These are phyloP conservation scores for Cicer pinnatifidum DNA, from an alignment of 306 rosid species.

Conservation along the genomic window DNA sequence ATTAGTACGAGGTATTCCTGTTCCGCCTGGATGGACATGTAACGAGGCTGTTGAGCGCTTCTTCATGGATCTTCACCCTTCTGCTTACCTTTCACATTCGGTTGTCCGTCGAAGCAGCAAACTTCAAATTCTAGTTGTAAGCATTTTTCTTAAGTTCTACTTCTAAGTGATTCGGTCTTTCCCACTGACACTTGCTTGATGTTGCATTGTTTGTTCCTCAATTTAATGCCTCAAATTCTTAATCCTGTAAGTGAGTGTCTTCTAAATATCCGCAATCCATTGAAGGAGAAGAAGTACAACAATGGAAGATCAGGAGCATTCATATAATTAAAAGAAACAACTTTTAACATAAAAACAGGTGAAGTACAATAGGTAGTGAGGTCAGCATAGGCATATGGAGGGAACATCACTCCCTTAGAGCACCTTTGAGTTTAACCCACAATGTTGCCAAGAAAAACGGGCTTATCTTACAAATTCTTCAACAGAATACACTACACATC, in stretches of 20 bases:
- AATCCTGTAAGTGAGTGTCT: constrained; percentile 3
- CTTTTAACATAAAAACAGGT: neutral
- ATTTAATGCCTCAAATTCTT: constrained; percentile 31
- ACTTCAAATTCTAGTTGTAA: constrained; percentile 74
- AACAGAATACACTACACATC: neutral
- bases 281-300: neutral
- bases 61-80: constrained; percentile 66
- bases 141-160: constrained; percentile 45
- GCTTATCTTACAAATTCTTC: neutral
- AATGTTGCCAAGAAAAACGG: neutral
- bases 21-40: constrained; percentile 59
- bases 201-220: constrained; percentile 10
- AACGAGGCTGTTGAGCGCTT: constrained; percentile 62
- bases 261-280: neutral
- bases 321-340: neutral
- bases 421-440: neutral
- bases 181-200: constrained; percentile 17
- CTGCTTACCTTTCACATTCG: constrained; percentile 70
- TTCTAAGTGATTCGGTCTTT: constrained; percentile 34
- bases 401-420: neutral
- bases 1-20: constrained; percentile 73
- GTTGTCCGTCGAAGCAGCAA: constrained; percentile 61
- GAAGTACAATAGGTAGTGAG: neutral
- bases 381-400: neutral
- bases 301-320: neutral